Conservation (phyloP, 192 early-diverging fungal genomes). For the Irineochytrium annulatum region DNA sequence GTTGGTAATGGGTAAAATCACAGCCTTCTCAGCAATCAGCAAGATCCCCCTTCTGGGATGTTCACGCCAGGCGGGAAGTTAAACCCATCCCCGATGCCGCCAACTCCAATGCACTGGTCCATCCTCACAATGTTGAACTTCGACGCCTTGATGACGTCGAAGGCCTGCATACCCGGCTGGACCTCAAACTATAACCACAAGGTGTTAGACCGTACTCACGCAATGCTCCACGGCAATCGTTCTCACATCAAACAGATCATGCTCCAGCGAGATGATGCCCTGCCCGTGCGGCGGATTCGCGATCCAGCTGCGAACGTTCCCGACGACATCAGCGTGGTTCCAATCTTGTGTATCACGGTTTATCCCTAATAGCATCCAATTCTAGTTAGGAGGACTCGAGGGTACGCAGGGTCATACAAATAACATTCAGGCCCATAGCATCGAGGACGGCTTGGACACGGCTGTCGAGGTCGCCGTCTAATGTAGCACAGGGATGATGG, state of each 20-base stretch:
- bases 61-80: neutral
- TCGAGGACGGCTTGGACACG: slow-evolving; percentile 56
- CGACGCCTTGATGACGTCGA: neutral
- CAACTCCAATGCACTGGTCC: neutral
- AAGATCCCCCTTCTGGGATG: too few species aligned
- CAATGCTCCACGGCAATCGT: neutral
- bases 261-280: neutral
- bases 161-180: neutral
- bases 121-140: neutral
- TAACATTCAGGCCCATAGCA: slow-evolving; percentile 39
- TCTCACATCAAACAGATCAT: neutral
- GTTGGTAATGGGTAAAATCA: too few species aligned
- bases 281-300: neutral
- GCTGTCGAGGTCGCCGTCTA: slow-evolving; percentile 61
- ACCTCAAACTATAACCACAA: neutral
- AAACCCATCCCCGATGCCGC: neutral
- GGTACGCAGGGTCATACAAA: neutral
- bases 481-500: slow-evolving; percentile 32
- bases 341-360: neutral
- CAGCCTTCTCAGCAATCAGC: too few species aligned
- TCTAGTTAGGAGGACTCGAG: too few species aligned
- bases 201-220: neutral
- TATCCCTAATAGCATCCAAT: too few species aligned
- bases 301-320: neutral
- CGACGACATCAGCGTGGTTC: neutral